Evolutionary conservation across 192 early-diverging fungal species (phyloP).

Genomic region (Coemansia sp.): DNA sequence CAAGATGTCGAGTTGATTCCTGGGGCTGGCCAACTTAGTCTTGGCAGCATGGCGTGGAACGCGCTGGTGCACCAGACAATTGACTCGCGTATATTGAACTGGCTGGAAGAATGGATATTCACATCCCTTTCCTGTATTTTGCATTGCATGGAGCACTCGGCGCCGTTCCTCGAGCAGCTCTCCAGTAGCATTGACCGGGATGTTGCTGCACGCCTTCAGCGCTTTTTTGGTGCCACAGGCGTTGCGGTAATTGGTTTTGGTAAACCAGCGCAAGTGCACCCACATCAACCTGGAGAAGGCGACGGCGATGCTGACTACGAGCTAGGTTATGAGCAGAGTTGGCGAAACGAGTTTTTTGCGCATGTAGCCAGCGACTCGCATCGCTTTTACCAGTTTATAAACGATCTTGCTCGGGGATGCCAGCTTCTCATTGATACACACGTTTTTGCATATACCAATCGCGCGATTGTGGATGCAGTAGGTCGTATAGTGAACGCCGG

Average conservation of each 20-base stretch:
- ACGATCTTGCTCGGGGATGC: conserved; percentile 8
- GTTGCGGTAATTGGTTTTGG: not conserved
- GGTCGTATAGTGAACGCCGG: not conserved
- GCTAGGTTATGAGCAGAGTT: not conserved
- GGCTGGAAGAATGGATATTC: conserved; percentile 24
- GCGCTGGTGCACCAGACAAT: conserved; percentile 17
- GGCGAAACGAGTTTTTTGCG: not conserved
- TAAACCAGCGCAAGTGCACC: not conserved
- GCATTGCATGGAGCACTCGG: not conserved
- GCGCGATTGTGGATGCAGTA: not conserved
- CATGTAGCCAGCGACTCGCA: not conserved
- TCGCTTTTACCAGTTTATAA: not conserved
- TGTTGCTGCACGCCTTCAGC: not conserved
- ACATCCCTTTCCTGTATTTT: conserved; percentile 7
- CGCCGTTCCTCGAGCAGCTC: not conserved
- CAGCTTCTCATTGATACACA: conserved; percentile 2
- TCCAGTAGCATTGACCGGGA: not conserved
- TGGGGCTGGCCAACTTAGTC: not conserved
- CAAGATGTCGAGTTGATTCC: not conserved
- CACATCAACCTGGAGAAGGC: not conserved
- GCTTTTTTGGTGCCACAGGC: not conserved
- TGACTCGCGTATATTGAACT: not conserved
- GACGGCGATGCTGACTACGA: not conserved
- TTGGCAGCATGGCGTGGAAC: conserved; percentile 11
- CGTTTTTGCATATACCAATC: not conserved